phyloP scores from a whole-genome alignment of 106 monocot species.

The Dioscorea zingiberensis region DNA sequence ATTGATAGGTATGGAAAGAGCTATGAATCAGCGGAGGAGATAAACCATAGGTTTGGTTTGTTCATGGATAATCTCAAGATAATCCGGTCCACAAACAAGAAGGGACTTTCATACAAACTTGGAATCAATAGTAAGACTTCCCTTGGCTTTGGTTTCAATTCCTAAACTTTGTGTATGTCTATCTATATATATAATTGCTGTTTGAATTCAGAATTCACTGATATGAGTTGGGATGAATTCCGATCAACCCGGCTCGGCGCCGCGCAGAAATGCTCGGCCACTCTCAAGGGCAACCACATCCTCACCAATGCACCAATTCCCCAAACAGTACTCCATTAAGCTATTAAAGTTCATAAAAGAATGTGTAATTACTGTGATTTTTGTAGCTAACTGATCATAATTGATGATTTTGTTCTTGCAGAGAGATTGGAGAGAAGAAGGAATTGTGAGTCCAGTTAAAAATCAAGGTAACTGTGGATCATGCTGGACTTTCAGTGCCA shows the following conservation, averaged over 20 bases:
- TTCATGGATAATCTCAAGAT: conserved; percentile 51
- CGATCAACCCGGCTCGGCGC: conserved; percentile 51
- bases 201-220: conserved; percentile 50
- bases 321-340: conserved; percentile 35
- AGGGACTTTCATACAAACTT: conserved; percentile 51
- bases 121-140: conserved; percentile 65
- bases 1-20: conserved; percentile 23
- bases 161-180: background rate
- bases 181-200: background rate
- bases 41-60: conserved; percentile 43
- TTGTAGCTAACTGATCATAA: too few species aligned
- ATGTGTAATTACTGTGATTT: too few species aligned
- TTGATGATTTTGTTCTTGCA: conserved; percentile 16
- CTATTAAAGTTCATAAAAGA: too few species aligned
- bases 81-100: conserved; percentile 54
- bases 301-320: conserved; percentile 50
- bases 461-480: conserved; percentile 83
- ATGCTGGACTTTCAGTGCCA: conserved; percentile 99
- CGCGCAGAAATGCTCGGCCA: conserved; percentile 94
- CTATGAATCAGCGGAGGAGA: conserved; percentile 60
- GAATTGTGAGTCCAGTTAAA: conserved; percentile 94
- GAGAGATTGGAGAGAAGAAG: conserved; percentile 94
- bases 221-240: conserved; percentile 97
- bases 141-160: background rate
- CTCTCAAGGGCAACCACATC: conserved; percentile 61